phyloP scores from a whole-genome alignment of 2,329 filamentous ascomycete genomes.

The Aspergillus ruber region DNA sequence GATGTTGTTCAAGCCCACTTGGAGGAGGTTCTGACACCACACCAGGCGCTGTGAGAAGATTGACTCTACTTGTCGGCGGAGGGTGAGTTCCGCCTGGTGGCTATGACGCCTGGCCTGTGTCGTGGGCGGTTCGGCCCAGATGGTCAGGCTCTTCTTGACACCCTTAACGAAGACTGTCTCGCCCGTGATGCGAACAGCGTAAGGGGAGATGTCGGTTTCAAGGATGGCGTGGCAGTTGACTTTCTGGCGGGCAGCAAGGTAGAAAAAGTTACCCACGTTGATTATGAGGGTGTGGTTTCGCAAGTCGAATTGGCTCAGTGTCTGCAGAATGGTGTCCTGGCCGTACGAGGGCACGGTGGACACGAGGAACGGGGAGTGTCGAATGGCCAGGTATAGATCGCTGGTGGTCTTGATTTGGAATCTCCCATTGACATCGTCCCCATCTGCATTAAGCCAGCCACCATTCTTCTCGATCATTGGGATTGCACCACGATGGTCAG shows the following conservation, averaged over 20 bases:
- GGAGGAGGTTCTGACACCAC: constrained; percentile 10
- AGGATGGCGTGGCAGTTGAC: constrained; percentile 10
- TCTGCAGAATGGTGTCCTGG: constrained; percentile 6
- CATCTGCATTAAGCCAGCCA: constrained; percentile 10
- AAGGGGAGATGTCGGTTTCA: constrained; percentile 13
- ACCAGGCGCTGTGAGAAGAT: constrained; percentile 10
- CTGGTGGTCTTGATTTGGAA: constrained; percentile 13
- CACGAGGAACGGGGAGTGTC: constrained; percentile 8
- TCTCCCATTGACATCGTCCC: constrained; percentile 7
- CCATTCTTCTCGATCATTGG: constrained; percentile 8
- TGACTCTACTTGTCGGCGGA: constrained; percentile 8
- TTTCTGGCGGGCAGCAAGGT: constrained; percentile 12
- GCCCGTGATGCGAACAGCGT: constrained; percentile 8
- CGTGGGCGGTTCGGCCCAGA: constrained; percentile 10
- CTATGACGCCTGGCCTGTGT: constrained; percentile 7
- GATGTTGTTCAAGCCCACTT: constrained; percentile 14
- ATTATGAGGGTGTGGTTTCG: constrained; percentile 12
- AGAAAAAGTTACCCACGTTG: constrained; percentile 17
- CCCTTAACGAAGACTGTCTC: constrained; percentile 11
- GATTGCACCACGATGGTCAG: constrained; percentile 12
- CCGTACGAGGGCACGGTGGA: constrained; percentile 10
- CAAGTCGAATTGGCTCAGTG: constrained; percentile 8
- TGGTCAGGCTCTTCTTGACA: constrained; percentile 10
- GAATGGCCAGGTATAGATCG: constrained; percentile 10
- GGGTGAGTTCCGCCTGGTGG: constrained; percentile 4